A percentile compares a stretch with the other conserved stretches of the same genome.
Conservation (phyloP, 2,329 filamentous ascomycete genomes). For the Aspergillus fischeri region DNA sequence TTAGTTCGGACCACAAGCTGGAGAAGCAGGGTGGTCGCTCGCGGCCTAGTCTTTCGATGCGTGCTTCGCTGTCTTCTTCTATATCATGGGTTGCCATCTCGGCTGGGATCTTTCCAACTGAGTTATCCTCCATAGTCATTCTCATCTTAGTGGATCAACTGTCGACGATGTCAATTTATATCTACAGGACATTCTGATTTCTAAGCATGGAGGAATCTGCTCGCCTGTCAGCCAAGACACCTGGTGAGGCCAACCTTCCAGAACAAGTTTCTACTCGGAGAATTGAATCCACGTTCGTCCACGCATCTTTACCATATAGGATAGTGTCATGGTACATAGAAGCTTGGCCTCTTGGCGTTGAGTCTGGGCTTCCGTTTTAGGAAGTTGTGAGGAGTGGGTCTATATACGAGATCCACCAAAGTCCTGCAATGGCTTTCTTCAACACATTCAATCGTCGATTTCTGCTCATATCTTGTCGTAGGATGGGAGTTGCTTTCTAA, state of each 20-base stretch:
- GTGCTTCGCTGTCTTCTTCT: constrained; percentile 6
- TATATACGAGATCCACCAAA: neutral
- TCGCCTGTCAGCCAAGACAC: neutral
- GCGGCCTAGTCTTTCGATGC: constrained; percentile 58
- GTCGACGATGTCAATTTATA: neutral
- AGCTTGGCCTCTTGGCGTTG: neutral
- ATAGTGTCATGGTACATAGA: neutral
- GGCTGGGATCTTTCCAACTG: neutral
- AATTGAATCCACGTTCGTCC: neutral
- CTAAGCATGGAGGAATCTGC: neutral
- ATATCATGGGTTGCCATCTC: constrained; percentile 3
- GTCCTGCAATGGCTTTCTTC: too few relatives aligned
- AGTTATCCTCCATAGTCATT: neutral
- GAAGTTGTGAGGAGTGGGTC: constrained; percentile 23
- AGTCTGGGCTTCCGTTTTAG: constrained; percentile 14
- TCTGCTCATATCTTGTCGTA: neutral
- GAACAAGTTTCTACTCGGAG: neutral
- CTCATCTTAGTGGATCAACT: neutral
- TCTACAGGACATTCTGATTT: neutral
- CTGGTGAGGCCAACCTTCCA: neutral
- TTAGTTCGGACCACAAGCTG: constrained; percentile 52
- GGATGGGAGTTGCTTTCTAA: neutral
- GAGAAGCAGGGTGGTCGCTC: constrained; percentile 57
- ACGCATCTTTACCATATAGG: neutral
- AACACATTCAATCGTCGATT: neutral